A percentile compares a stretch with the other conserved stretches of the same genome.
Conservation (phyloP, 179 eudicot genomes). For the Drosera spatulata region DNA sequence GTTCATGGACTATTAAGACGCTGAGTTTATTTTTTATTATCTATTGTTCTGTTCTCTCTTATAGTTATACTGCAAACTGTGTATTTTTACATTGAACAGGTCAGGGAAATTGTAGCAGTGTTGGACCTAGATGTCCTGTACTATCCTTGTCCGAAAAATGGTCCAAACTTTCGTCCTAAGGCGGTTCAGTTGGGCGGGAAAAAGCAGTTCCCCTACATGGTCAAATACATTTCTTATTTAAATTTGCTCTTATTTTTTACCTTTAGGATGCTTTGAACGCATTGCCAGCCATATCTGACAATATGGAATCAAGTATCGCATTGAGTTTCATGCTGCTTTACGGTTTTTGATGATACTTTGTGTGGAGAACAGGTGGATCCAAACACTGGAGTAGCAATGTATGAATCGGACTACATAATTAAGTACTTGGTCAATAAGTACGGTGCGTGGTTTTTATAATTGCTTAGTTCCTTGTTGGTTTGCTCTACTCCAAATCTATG, state of each 20-base stretch:
- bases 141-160: slow-evolving; percentile 90
- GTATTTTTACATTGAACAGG: slow-evolving; percentile 27
- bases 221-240: slow-evolving; percentile 15
- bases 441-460: slow-evolving; percentile 33
- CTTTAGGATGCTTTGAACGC: too few relatives aligned
- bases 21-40: too few relatives aligned
- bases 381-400: slow-evolving; percentile 89
- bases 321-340: too few relatives aligned
- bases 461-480: not conserved
- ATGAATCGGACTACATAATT: slow-evolving; percentile 91
- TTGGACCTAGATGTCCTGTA: slow-evolving; percentile 85
- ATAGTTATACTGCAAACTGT: not conserved
- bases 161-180: slow-evolving; percentile 85
- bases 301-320: too few relatives aligned
- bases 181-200: slow-evolving; percentile 87
- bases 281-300: too few relatives aligned
- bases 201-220: slow-evolving; percentile 94
- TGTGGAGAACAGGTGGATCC: slow-evolving; percentile 74
- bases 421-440: slow-evolving; percentile 81
- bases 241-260: not conserved
- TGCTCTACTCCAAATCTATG: not conserved
- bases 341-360: not conserved
- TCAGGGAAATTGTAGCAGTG: slow-evolving; percentile 84
- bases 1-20: too few relatives aligned
- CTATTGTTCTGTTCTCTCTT: not conserved